Conservation (phyloP, 306 rosid genomes). For the Cucumis hystrix region DNA sequence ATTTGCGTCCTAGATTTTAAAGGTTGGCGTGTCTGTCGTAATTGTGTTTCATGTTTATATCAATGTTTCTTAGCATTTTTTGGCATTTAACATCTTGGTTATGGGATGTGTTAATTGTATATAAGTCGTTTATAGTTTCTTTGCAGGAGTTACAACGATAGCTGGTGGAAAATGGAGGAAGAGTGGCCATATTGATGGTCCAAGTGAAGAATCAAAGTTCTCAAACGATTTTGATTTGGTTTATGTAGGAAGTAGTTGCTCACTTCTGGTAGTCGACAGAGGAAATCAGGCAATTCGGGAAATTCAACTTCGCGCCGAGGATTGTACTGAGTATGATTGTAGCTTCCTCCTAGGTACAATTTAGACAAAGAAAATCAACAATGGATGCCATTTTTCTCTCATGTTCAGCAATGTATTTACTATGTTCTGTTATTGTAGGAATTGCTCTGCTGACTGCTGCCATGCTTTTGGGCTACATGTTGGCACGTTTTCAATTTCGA, state of each 20-base stretch:
- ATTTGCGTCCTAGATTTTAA: no score
- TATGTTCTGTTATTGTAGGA: slow-evolving; percentile 32
- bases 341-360: slow-evolving; percentile 63
- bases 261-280: slow-evolving; percentile 78
- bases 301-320: slow-evolving; percentile 70
- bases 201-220: slow-evolving; percentile 91
- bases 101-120: not conserved
- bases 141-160: slow-evolving; percentile 80
- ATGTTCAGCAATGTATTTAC: not conserved
- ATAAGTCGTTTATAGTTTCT: slow-evolving; percentile 4
- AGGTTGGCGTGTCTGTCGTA: no score
- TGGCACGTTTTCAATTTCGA: slow-evolving; percentile 64
- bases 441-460: slow-evolving; percentile 55
- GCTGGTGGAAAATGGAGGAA: slow-evolving; percentile 94
- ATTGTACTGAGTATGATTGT: slow-evolving; percentile 44
- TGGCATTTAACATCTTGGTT: not conserved
- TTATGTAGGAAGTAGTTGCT: slow-evolving; percentile 65
- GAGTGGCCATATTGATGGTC: slow-evolving; percentile 82
- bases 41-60: no score
- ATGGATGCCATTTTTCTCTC: not conserved
- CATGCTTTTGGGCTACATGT: slow-evolving; percentile 73
- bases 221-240: slow-evolving; percentile 79
- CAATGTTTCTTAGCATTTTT: no score
- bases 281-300: slow-evolving; percentile 94
- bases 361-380: not conserved